Conservation (phyloP, 805 yeast genomes). For the Cyberlindnera suaveolens region DNA sequence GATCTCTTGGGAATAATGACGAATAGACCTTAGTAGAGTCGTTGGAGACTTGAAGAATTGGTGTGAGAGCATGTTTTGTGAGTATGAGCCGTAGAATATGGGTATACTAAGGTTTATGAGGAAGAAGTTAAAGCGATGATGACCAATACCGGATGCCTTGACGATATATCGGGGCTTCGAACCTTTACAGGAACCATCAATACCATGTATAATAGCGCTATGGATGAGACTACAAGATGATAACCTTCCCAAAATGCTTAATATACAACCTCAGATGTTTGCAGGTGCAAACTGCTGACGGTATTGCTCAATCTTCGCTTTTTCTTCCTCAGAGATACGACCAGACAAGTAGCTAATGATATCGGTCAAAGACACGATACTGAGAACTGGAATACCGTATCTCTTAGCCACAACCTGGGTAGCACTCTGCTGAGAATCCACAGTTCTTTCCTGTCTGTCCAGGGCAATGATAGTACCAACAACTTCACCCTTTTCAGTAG, state of each 20-base stretch:
- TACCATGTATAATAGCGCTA: too few relatives aligned
- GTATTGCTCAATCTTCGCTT: conserved; percentile 53
- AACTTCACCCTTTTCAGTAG: conserved; percentile 59
- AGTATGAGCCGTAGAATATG: too few relatives aligned
- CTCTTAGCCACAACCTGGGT: conserved; percentile 70
- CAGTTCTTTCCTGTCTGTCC: conserved; percentile 87
- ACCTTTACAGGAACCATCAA: too few relatives aligned
- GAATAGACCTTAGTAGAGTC: neutral
- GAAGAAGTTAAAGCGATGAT: too few relatives aligned
- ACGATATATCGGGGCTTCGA: too few relatives aligned
- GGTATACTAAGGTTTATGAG: too few relatives aligned
- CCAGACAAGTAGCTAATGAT: conserved; percentile 57
- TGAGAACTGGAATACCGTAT: conserved; percentile 75
- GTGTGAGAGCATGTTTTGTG: too few relatives aligned
- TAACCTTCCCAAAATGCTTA: too few relatives aligned
- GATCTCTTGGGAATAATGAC: neutral
- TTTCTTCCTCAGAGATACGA: conserved; percentile 52
- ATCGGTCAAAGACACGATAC: conserved; percentile 72
- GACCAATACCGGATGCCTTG: too few relatives aligned
- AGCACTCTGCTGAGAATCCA: conserved; percentile 65
- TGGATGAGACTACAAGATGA: too few relatives aligned
- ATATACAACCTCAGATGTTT: conserved; percentile 5
- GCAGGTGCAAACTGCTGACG: conserved; percentile 31
- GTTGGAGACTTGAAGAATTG: too few relatives aligned
- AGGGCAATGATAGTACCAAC: conserved; percentile 86